Conservation (phyloP, 2,329 filamentous ascomycete genomes). For the Phialophora verrucosa region DNA sequence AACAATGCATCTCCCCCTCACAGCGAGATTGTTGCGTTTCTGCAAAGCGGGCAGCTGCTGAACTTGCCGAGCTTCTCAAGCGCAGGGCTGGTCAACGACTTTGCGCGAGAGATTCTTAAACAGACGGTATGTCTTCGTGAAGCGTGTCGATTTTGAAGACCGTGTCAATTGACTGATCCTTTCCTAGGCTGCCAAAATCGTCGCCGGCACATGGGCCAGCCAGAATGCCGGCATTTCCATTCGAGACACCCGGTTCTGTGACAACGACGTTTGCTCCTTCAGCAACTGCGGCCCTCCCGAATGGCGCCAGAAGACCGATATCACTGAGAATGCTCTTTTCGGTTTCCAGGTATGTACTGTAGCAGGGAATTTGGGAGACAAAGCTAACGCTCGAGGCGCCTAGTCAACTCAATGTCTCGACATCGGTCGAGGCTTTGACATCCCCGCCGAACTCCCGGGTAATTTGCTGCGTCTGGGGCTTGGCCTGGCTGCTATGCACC, state of each 20-base stretch:
- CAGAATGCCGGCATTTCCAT: not conserved
- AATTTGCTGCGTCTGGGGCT: not conserved
- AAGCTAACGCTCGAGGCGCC: no score
- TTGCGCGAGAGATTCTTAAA: not conserved
- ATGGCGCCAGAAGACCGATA: not conserved
- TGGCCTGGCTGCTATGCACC: not conserved
- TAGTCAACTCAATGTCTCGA: not conserved
- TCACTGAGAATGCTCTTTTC: not conserved
- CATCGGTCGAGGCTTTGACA: not conserved
- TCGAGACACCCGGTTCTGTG: not conserved
- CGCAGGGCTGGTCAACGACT: not conserved
- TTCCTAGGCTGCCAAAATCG: not conserved
- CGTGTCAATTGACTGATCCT: no score
- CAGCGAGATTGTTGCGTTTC: not conserved
- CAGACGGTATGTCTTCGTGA: not conserved
- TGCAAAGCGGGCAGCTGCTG: not conserved
- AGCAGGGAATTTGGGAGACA: no score
- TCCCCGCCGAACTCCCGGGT: not conserved
- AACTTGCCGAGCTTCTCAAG: slow-evolving; percentile 1
- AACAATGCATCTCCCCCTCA: not conserved
- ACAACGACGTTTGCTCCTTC: slow-evolving; percentile 1
- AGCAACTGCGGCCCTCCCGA: not conserved
- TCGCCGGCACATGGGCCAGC: not conserved
- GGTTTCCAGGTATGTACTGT: not conserved
- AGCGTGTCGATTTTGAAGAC: no score